Percentiles rank a stretch among this genome's conserved stretches.
These are phyloP conservation scores for Metarhizium guizhouense DNA, from an alignment of 2,329 filamentous ascomycete genomes.

Conservation along the genomic window DNA sequence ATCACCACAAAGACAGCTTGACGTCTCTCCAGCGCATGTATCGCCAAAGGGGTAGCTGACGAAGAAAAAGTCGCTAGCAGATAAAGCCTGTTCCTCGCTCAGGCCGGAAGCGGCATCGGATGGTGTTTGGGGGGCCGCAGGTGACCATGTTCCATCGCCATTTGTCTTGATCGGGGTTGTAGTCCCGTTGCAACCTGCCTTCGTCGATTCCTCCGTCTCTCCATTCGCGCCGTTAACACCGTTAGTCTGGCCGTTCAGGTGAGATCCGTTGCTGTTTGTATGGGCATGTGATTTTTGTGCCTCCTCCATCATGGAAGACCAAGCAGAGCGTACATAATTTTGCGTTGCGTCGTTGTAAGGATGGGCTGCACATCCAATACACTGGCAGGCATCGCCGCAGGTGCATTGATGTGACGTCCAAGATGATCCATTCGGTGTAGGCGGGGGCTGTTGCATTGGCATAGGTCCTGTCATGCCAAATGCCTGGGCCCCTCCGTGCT, in stretches of 20 bases:
- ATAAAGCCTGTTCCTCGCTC: conserved; percentile 41
- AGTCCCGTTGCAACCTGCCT: conserved; percentile 12
- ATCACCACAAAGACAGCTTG: conserved; percentile 48
- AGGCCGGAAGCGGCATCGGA: conserved; percentile 35
- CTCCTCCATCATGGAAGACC: conserved; percentile 31
- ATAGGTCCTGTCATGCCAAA: conserved; percentile 16
- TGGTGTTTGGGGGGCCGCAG: conserved; percentile 34
- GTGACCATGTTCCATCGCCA: conserved; percentile 24
- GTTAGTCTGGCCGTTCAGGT: conserved; percentile 12
- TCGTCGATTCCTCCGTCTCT: conserved; percentile 12
- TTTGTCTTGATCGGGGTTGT: conserved; percentile 9
- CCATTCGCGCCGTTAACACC: conserved; percentile 16
- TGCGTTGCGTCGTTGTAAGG: conserved; percentile 58
- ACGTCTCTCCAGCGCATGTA: conserved; percentile 38
- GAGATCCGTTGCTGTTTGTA: not conserved
- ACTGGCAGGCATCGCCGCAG: conserved; percentile 59
- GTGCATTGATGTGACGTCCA: conserved; percentile 40
- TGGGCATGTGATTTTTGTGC: conserved; percentile 13
- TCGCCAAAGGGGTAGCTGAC: conserved; percentile 44
- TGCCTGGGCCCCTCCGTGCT: conserved; percentile 1
- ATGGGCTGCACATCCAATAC: conserved; percentile 58
- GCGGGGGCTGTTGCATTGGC: conserved; percentile 12
- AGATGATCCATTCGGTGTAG: conserved; percentile 9
- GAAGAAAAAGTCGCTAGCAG: conserved; percentile 49
- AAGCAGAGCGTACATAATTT: conserved; percentile 41